Base-by-base conservation (phyloP, 2,329 filamentous ascomycete species). In the Fusarium mangiferae region DNA sequence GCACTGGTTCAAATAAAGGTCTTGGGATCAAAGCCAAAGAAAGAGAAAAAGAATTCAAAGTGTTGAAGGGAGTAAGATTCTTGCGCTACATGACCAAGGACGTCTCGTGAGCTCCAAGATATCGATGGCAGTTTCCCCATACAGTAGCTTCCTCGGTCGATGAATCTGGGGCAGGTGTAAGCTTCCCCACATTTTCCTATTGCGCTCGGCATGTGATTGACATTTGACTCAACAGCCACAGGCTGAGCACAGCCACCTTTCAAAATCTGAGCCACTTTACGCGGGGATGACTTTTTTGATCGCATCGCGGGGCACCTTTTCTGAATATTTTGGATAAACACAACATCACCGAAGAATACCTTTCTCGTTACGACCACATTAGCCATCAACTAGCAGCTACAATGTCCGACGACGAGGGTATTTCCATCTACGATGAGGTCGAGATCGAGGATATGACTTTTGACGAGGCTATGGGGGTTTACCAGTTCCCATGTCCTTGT, bases 371-470 rank as follows among this genome's bases (percentile, higher is more conserved):
- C 52, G n/a, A 52, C n/a, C 28, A 46, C 41, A 38, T 10, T 30
- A 48, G 42, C 33, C 24, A 33, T 38, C 38, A 55, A 59, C 54
- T 18, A 49, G 38, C 36, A 30, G 35, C 49, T 62, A 84, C 75
- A 64, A 92, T 91, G 90, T 87, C 90, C 41, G 90, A 91, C 80
- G 89, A 92, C 74, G 87, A 90, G 60, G 85, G 85, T 39, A 83
- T 92, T 65, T 91, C 92, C 76, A 94, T 98, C 82, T 98, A 98
- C 87, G 96, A 98, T 80, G 96, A 98, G 84, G 96, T 98, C 83
- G 96, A 98, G 83, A 98, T 98, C 85, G 96, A 98, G 83, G 96
- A 99, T 84, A 97, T 98, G 95, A 96, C 93, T 79, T 98, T 90
- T 82, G 95, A 98, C 83, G 85, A 91, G 52, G 87, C 88, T 8